Evolutionary conservation across 2,329 filamentous ascomycete species (phyloP).

Genomic region (Trematosphaeria pertusa): DNA sequence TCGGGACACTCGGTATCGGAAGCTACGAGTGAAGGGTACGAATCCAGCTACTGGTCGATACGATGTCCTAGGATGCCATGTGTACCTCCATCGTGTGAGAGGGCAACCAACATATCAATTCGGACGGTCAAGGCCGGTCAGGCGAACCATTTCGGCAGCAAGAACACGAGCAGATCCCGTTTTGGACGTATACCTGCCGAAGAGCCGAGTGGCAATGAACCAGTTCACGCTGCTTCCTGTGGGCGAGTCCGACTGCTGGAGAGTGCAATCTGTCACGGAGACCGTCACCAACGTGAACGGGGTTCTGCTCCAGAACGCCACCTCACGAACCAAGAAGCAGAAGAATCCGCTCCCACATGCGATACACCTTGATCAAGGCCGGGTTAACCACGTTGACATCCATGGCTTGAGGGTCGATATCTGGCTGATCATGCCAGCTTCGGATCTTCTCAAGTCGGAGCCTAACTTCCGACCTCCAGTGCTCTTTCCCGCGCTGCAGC

Average conservation of each 20-base stretch:
- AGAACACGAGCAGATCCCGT: too few species aligned
- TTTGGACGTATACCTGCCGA: slow-evolving; percentile 25
- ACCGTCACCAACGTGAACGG: slow-evolving; percentile 18
- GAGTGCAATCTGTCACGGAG: slow-evolving; percentile 14
- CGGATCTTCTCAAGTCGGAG: slow-evolving; percentile 3
- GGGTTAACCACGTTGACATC: slow-evolving; percentile 12
- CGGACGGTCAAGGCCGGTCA: slow-evolving; percentile 6
- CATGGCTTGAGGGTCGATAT: slow-evolving; percentile 17
- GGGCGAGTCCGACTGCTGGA: slow-evolving; percentile 13
- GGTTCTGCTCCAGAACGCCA: slow-evolving; percentile 16
- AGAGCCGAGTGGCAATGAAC: slow-evolving; percentile 6
- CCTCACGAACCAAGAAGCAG: slow-evolving; percentile 6
- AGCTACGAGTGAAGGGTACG: not conserved
- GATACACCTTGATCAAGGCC: slow-evolving; percentile 14
- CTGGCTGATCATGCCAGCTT: slow-evolving; percentile 19
- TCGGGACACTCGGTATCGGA: slow-evolving; percentile 5
- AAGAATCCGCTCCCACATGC: slow-evolving; percentile 5
- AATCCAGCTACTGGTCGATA: too few species aligned
- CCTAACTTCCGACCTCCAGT: not conserved
- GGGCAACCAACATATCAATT: slow-evolving; percentile 13
- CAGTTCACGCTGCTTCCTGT: slow-evolving; percentile 14
- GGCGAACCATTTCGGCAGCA: too few species aligned
- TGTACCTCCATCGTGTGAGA: slow-evolving; percentile 13
- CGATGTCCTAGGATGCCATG: slow-evolving; percentile 10
- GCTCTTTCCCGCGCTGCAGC: slow-evolving; percentile 4